Conservation (phyloP, 768 basidiomycete genomes). For the Kwoniella dendrophila region DNA sequence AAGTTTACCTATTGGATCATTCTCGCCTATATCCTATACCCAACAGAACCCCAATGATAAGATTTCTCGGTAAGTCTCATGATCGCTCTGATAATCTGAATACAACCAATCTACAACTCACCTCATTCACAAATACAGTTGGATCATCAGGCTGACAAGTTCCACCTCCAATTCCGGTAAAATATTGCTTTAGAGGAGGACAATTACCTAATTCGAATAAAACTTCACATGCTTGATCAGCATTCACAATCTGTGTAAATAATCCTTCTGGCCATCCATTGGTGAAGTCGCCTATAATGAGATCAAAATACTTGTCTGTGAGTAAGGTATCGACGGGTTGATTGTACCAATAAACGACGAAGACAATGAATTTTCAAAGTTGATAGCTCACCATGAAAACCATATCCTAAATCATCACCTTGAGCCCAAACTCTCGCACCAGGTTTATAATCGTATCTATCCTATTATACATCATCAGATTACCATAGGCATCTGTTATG, state of each 20-base stretch:
- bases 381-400: constrained; percentile 36
- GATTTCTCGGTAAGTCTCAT: no score
- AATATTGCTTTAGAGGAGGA: constrained; percentile 22
- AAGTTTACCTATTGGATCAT: constrained; percentile 18
- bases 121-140: constrained; percentile 34
- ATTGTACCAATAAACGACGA: neutral
- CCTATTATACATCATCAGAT: constrained; percentile 15
- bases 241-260: constrained; percentile 27
- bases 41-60: no score
- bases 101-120: constrained; percentile 6
- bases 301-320: no score
- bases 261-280: constrained; percentile 40
- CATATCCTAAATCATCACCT: constrained; percentile 39
- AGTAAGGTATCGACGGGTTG: neutral
- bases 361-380: neutral
- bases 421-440: constrained; percentile 31
- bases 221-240: constrained; percentile 29
- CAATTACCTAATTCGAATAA: constrained; percentile 24
- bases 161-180: constrained; percentile 5
- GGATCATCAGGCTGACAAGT: constrained; percentile 29
- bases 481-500: no score
- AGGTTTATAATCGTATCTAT: constrained; percentile 26
- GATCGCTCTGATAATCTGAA: no score
- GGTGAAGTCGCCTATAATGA: constrained; percentile 36
- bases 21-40: constrained; percentile 21